These are phyloP conservation scores for Amaranthus palmeri DNA, from an alignment of 148 eudicot genomes.

Conservation along the genomic window DNA sequence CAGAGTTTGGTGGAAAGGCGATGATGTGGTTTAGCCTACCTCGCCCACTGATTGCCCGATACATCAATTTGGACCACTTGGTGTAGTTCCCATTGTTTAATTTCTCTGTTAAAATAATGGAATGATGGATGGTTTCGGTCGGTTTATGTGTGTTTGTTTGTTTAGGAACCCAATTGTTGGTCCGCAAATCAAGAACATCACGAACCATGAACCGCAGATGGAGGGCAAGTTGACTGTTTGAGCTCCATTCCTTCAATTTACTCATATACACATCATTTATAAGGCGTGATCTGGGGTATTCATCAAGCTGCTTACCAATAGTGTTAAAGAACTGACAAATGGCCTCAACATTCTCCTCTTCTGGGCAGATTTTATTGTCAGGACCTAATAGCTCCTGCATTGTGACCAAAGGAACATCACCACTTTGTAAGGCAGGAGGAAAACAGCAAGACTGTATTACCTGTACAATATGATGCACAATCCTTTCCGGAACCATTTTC, in stretches of 20 bases:
- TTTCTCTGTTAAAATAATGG: too few species aligned
- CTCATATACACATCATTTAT: constrained; percentile 62
- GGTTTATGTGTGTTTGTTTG: background rate
- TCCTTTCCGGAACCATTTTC: constrained; percentile 94
- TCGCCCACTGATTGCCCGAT: too few species aligned
- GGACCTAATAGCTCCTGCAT: constrained; percentile 77
- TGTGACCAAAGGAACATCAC: background rate
- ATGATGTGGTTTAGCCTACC: too few species aligned
- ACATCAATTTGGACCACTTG: too few species aligned
- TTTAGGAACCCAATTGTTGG: constrained; percentile 78
- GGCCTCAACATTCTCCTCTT: constrained; percentile 93
- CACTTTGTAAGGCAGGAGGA: background rate
- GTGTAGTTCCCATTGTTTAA: too few species aligned
- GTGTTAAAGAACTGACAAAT: constrained; percentile 83
- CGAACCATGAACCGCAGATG: constrained; percentile 84
- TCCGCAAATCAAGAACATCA: constrained; percentile 63
- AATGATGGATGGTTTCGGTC: too few species aligned
- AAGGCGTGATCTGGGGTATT: constrained; percentile 59
- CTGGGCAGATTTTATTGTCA: constrained; percentile 74
- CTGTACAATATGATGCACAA: constrained; percentile 94
- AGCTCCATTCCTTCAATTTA: constrained; percentile 60
- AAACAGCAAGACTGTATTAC: constrained; percentile 22
- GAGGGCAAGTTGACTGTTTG: constrained; percentile 58
- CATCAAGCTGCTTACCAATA: constrained; percentile 92
- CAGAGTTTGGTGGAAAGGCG: too few species aligned